These are phyloP conservation scores for Hypoxylon sp. DNA, from an alignment of 2,329 filamentous ascomycete species.

Conservation along the genomic window DNA sequence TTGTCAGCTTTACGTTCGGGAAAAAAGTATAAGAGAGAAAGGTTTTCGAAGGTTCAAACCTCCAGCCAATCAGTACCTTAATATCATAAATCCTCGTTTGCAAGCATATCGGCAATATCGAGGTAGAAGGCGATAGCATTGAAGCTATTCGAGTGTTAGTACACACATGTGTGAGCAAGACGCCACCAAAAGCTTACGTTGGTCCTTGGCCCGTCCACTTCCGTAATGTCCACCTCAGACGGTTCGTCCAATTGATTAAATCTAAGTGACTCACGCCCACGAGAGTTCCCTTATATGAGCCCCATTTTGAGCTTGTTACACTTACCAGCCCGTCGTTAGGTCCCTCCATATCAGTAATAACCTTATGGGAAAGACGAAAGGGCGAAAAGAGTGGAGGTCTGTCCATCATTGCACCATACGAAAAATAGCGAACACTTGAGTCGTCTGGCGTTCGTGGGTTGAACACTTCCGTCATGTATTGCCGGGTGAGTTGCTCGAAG, in stretches of 20 bases:
- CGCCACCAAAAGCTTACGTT: conserved; percentile 59
- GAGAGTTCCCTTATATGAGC: conserved; percentile 74
- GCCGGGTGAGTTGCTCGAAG: conserved; percentile 72
- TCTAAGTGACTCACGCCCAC: conserved; percentile 74
- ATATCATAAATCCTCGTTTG: conserved; percentile 70
- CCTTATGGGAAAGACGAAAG: conserved; percentile 67
- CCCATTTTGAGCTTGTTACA: conserved; percentile 73
- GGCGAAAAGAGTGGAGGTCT: conserved; percentile 75
- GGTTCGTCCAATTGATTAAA: conserved; percentile 78
- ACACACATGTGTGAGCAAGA: background rate
- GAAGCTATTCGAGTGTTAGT: conserved; percentile 62
- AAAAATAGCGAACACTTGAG: conserved; percentile 70
- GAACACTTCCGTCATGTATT: conserved; percentile 72
- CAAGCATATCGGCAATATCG: conserved; percentile 78
- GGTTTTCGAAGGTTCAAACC: background rate
- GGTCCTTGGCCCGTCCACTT: conserved; percentile 67
- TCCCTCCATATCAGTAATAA: conserved; percentile 68
- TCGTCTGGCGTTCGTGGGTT: conserved; percentile 71
- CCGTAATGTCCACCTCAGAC: conserved; percentile 69
- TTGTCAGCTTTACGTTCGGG: background rate
- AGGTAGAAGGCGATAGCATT: conserved; percentile 79
- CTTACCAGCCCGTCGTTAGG: conserved; percentile 79
- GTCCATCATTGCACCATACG: conserved; percentile 69
- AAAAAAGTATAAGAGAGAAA: background rate
- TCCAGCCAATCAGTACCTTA: background rate